Base-by-base conservation (phyloP, 495 filamentous ascomycete genomes). In the Podospora didyma region DNA sequence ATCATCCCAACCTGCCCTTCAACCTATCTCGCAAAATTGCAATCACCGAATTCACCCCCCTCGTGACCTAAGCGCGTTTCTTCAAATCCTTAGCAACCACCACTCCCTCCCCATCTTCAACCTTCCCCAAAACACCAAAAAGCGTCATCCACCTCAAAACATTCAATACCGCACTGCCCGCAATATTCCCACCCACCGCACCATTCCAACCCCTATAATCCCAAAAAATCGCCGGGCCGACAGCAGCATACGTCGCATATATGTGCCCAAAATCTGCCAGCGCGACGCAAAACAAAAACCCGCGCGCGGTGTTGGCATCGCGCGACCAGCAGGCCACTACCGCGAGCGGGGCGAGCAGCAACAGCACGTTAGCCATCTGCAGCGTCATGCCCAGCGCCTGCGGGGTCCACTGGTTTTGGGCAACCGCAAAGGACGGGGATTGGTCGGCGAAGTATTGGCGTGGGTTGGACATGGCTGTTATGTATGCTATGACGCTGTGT, bases 221-320 rank as follows among this genome's bases (percentile, higher is more conserved):
- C 21, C 73, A 59, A 53, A 83, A 81, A 5, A 68, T 56, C 0
- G 74, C 69, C 53, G 59, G 63, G 3, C 84, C 85, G 61, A 87
- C 73, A 7, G 68, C 80, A 22, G 70, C 58, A 52, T 78, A 82
- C 1, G 73, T 77, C 19, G 77, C 79, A 58, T 73, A 84, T n/a
- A 88, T 54, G 62, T 89, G 86, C 2, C 85, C 84, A 49, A 85
- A 69, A 64, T 88, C 86, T 3, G 77, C 84, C 21, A 86, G 64
- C 47, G 79, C 77, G 34, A 85, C 72, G 5, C 72, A 79, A 5
- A 79, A 51, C 7, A 87, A 59, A 57, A 82, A 86, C 54, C 79
- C 75, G 22, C 76, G 75, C 19, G 82, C 66, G 1, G 83, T 79
- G 20, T 59, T 63, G 6, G 77, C 71, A 57, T 85, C 77, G 11